Evolutionary conservation across 257 asterid genomes (phyloP).

Genomic region (Echium plantagineum): DNA sequence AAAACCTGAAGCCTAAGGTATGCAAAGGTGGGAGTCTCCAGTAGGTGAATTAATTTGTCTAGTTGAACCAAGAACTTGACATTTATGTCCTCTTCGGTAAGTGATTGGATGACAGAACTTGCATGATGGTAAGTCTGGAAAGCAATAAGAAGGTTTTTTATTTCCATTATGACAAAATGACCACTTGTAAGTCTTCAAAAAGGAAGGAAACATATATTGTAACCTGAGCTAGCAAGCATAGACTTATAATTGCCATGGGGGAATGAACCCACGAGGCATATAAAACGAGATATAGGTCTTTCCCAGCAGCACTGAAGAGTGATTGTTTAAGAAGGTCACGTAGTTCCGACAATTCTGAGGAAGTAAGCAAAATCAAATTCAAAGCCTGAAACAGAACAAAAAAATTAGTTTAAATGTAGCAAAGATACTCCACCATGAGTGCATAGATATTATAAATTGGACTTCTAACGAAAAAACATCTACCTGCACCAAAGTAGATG

Average conservation of each 20-base stretch:
- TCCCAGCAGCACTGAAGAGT: constrained; percentile 54
- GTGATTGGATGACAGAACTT: constrained; percentile 75
- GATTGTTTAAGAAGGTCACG: constrained; percentile 56
- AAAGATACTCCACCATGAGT: background rate
- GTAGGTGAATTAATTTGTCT: constrained; percentile 88
- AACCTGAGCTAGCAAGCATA: constrained; percentile 94
- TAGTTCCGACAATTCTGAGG: constrained; percentile 61
- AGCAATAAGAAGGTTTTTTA: background rate
- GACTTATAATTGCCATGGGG: constrained; percentile 96
- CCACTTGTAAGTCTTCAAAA: background rate
- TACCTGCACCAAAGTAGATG: constrained; percentile 91
- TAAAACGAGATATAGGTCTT: constrained; percentile 50
- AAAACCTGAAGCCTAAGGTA: constrained; percentile 91
- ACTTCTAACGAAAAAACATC: background rate
- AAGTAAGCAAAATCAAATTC: constrained; percentile 82
- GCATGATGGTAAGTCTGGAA: constrained; percentile 89
- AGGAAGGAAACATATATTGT: constrained; percentile 13
- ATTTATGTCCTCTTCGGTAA: constrained; percentile 89
- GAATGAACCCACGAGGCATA: constrained; percentile 92
- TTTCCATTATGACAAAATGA: constrained; percentile 10
- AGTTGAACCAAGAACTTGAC: constrained; percentile 89
- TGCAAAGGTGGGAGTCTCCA: constrained; percentile 93
- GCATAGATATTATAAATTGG: too few relatives aligned
- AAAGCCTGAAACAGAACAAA: constrained; percentile 43
- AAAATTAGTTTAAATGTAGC: background rate